Evolutionary conservation across 768 basidiomycete species (phyloP).

Genomic region (Xerocomus brunneocitrinus): DNA sequence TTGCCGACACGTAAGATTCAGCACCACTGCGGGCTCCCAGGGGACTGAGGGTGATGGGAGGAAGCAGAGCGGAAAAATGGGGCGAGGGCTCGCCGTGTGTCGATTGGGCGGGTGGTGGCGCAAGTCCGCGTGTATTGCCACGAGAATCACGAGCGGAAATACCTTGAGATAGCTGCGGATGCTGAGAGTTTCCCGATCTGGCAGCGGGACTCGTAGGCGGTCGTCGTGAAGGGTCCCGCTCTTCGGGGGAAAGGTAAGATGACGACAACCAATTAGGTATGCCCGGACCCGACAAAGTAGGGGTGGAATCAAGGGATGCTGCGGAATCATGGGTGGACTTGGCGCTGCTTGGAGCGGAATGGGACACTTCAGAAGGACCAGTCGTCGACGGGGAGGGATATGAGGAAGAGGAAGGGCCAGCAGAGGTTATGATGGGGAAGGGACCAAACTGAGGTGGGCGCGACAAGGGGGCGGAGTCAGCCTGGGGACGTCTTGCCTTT

Average conservation of each 20-base stretch:
- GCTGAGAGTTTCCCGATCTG: constrained; percentile 2
- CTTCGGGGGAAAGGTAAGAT: constrained; percentile 13
- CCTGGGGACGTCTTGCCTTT: constrained; percentile 75
- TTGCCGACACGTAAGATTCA: constrained; percentile 20
- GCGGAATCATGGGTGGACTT: constrained; percentile 13
- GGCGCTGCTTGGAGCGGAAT: constrained; percentile 11
- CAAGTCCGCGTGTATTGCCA: constrained; percentile 6
- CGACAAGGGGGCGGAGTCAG: constrained; percentile 48
- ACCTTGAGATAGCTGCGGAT: constrained; percentile 8
- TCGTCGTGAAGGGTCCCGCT: constrained; percentile 15
- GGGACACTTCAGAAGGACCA: constrained; percentile 11
- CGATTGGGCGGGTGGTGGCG: constrained; percentile 10
- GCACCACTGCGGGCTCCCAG: constrained; percentile 13
- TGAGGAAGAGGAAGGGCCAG: constrained; percentile 22
- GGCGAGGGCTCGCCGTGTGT: constrained; percentile 18
- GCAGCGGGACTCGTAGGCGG: constrained; percentile 8
- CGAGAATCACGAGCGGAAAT: constrained; percentile 11
- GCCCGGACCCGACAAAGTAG: constrained; percentile 51
- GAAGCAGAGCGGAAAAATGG: constrained; percentile 26
- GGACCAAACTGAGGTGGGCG: constrained; percentile 61
- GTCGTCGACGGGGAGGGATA: constrained; percentile 8
- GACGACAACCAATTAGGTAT: constrained; percentile 39
- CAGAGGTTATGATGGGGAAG: constrained; percentile 45
- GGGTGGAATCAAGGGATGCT: constrained; percentile 33
- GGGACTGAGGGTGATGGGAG: constrained; percentile 21